Evolutionary conservation across 2,329 filamentous ascomycete species (phyloP).

Genomic region (Cryphonectria nitschkei): DNA sequence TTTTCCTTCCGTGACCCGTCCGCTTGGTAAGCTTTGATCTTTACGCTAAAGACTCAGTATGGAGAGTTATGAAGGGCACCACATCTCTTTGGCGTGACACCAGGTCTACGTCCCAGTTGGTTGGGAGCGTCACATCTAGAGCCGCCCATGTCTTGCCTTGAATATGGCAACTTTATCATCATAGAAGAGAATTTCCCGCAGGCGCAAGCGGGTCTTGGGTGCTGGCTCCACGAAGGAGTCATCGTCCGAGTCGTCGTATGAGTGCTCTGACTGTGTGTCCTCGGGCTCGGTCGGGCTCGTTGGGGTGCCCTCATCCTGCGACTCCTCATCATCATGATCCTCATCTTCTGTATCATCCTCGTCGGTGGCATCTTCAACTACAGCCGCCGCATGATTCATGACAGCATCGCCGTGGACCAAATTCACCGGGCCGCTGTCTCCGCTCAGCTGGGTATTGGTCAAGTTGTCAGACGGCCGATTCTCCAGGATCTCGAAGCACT

Average conservation of each 20-base stretch:
- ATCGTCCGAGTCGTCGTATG: slow-evolving; percentile 41
- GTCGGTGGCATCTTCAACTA: slow-evolving; percentile 34
- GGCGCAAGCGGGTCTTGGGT: slow-evolving; percentile 55
- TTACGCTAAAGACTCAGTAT: background rate
- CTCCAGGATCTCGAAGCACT: slow-evolving; percentile 84
- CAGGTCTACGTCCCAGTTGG: background rate
- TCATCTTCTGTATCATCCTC: slow-evolving; percentile 40
- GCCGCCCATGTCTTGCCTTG: slow-evolving; percentile 68
- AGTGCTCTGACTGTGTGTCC: slow-evolving; percentile 42
- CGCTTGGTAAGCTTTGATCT: background rate
- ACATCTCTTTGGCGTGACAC: background rate
- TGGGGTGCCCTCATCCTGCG: slow-evolving; percentile 37
- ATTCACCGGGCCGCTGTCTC: slow-evolving; percentile 27
- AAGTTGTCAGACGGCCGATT: slow-evolving; percentile 51
- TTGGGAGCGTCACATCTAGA: slow-evolving; percentile 36
- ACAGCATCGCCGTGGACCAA: slow-evolving; percentile 21
- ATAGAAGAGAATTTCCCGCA: slow-evolving; percentile 82
- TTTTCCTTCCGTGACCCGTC: background rate
- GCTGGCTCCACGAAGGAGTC: slow-evolving; percentile 55
- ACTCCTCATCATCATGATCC: slow-evolving; percentile 53
- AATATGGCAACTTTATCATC: slow-evolving; percentile 84
- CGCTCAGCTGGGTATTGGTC: slow-evolving; percentile 27
- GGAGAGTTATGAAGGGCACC: background rate
- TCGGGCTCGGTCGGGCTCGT: slow-evolving; percentile 32
- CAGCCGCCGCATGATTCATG: slow-evolving; percentile 30